Base-by-base conservation (phyloP, 1,284 basidiomycete species). In the Ceratobasidium sp. region DNA sequence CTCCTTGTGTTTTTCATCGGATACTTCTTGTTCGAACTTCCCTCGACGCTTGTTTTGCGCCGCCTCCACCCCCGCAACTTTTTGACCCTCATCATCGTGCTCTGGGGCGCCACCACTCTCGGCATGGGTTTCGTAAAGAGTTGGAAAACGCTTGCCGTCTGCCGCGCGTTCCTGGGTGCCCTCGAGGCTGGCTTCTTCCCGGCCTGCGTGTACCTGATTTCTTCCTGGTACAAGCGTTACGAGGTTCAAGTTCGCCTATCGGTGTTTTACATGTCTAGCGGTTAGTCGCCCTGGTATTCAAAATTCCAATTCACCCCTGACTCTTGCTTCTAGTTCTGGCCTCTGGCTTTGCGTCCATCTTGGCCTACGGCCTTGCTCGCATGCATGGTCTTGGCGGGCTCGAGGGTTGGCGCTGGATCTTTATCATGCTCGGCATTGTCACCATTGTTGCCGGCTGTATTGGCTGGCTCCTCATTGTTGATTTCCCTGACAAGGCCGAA, bases 401-500 rank as follows among this genome's bases (percentile, higher is more conserved):
- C 8, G 56, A 69, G 22, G 77, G 75, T 3, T 80, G 79, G 78
- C 67, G 68, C 15, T 73, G 64, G 54, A 74, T 75, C 54, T 75
- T 75, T 35, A 73, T 74, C 73, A 69, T 75, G 12, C 74, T 75
- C 53, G 77, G 76, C 29, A 58, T 76, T 54, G 65, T 78, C 69
- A 80, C 79, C 1, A 65, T 76, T 42, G 73, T 69, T 20, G 73
- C 79, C 43, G 78, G 76, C 10, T 31, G 20, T 34, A 69, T 69
- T 53, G 68, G 55, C 47, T 69, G 68, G 67, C 60, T 76, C 49
- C 73, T 77, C 42, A 65, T 65, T 35, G 76, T 78, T 71, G 80
- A 82, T 73, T 82, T 82, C 77, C 81, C 81, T 12, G 80, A 81
- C 73, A 77, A 78, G 74, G 77, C 77, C 62, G 78, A 73, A n/a